Conservation (phyloP, 371 early-diverging fungal species). For the Mucor plumbeus region DNA sequence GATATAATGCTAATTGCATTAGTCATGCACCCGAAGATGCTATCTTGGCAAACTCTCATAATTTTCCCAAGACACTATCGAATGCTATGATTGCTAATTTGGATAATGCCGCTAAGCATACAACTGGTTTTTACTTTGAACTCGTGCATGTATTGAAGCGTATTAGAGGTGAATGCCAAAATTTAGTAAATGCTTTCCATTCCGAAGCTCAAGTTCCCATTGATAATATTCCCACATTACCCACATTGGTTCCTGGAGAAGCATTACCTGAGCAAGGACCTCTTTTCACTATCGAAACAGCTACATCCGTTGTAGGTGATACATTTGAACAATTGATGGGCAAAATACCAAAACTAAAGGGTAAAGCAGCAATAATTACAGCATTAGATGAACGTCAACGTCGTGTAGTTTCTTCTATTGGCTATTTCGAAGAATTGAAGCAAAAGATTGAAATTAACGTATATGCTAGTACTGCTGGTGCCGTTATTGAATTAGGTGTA, state of each 20-base stretch:
- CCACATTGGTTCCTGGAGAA: conserved; percentile 59
- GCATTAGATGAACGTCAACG: conserved; percentile 64
- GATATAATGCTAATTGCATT: conserved; percentile 49
- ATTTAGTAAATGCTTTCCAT: conserved; percentile 64
- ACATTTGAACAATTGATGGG: conserved; percentile 53
- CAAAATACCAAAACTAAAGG: conserved; percentile 48
- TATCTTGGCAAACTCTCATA: conserved; percentile 42
- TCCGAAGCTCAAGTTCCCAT: conserved; percentile 60
- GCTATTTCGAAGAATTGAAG: conserved; percentile 67
- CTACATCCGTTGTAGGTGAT: conserved; percentile 57
- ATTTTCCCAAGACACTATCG: conserved; percentile 60
- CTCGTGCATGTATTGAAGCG: conserved; percentile 69
- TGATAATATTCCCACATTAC: conserved; percentile 60
- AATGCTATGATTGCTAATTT: conserved; percentile 59
- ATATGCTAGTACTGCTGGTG: conserved; percentile 81
- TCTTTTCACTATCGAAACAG: conserved; percentile 69
- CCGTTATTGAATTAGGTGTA: conserved; percentile 78
- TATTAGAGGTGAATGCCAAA: conserved; percentile 79
- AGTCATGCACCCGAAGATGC: conserved; percentile 53
- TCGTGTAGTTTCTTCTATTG: conserved; percentile 70
- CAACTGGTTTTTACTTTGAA: conserved; percentile 66
- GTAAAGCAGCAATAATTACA: conserved; percentile 41
- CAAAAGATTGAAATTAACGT: conserved; percentile 75
- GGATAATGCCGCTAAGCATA: conserved; percentile 45
- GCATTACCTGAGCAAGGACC: conserved; percentile 49